These are phyloP conservation scores for Triticum dicoccoides DNA, from an alignment of 176 grass and related monocot genomes.

Conservation along the genomic window DNA sequence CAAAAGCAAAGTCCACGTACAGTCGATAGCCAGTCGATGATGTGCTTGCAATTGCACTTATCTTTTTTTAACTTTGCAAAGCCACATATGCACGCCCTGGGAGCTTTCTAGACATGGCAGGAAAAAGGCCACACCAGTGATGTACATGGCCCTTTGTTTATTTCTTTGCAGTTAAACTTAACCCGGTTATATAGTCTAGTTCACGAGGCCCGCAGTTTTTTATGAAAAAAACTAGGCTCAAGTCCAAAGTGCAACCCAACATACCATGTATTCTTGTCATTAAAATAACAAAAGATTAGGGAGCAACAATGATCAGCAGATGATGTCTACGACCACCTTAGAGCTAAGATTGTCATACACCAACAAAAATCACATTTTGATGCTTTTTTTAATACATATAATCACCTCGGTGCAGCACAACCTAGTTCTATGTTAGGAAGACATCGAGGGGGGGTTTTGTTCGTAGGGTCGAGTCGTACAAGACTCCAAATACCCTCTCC, in stretches of 20 bases:
- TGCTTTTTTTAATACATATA: too few relatives aligned
- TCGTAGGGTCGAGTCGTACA: too few relatives aligned
- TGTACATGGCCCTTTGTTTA: not conserved
- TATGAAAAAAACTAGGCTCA: too few relatives aligned
- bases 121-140: not conserved
- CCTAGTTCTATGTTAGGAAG: too few relatives aligned
- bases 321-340: too few relatives aligned
- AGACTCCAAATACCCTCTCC: too few relatives aligned
- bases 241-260: not conserved
- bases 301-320: not conserved
- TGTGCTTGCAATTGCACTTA: not conserved
- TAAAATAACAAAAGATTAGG: not conserved
- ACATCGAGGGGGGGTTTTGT: too few relatives aligned
- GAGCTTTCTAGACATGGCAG: not conserved
- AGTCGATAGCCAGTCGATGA: not conserved
- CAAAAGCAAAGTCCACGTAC: slow-evolving; percentile 12
- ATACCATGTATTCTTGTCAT: not conserved
- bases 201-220: too few relatives aligned
- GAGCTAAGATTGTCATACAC: too few relatives aligned
- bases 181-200: not conserved
- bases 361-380: too few relatives aligned
- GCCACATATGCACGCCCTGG: not conserved
- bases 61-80: not conserved
- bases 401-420: too few relatives aligned
- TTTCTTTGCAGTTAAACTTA: not conserved